A percentile compares a stretch with the other conserved stretches of the same genome.
These are phyloP conservation scores for Fistulina hepatica DNA, from an alignment of 1,284 basidiomycete species.

Conservation along the genomic window DNA sequence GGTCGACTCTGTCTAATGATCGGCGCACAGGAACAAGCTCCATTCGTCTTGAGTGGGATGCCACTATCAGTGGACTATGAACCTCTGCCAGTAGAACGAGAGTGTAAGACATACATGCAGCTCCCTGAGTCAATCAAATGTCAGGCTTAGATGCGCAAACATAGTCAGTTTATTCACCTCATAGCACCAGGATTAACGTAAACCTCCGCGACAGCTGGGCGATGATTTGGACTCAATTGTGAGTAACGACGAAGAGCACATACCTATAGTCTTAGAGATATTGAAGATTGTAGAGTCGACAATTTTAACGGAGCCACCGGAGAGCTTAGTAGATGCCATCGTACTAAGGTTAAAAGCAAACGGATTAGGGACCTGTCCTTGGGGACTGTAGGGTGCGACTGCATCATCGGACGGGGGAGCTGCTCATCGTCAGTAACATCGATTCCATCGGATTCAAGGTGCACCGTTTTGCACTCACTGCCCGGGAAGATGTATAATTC, in stretches of 20 bases:
- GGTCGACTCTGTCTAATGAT: background rate
- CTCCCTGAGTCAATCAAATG: no score
- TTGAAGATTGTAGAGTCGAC: conserved; percentile 43
- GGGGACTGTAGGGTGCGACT: conserved; percentile 32
- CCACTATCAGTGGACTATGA: conserved; percentile 36
- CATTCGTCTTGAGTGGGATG: conserved; percentile 64
- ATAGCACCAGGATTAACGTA: conserved; percentile 59
- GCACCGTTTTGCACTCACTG: conserved; percentile 23
- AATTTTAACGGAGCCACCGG: conserved; percentile 55
- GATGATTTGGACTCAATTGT: no score
- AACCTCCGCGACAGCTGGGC: conserved; percentile 58
- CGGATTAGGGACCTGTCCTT: conserved; percentile 39
- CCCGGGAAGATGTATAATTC: conserved; percentile 63
- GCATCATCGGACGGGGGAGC: conserved; percentile 29
- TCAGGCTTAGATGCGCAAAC: no score
- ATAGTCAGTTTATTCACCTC: conserved; percentile 27
- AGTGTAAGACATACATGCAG: conserved; percentile 11
- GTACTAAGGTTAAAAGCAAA: conserved; percentile 47
- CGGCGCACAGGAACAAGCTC: conserved; percentile 41
- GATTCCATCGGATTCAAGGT: conserved; percentile 6
- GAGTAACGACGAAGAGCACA: no score
- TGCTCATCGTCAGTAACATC: conserved; percentile 15
- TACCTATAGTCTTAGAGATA: conserved; percentile 45
- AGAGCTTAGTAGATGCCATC: conserved; percentile 34
- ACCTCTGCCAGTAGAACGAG: background rate